Conservation (phyloP, 2,329 filamentous ascomycete genomes). For the Aspergillus melleus region DNA sequence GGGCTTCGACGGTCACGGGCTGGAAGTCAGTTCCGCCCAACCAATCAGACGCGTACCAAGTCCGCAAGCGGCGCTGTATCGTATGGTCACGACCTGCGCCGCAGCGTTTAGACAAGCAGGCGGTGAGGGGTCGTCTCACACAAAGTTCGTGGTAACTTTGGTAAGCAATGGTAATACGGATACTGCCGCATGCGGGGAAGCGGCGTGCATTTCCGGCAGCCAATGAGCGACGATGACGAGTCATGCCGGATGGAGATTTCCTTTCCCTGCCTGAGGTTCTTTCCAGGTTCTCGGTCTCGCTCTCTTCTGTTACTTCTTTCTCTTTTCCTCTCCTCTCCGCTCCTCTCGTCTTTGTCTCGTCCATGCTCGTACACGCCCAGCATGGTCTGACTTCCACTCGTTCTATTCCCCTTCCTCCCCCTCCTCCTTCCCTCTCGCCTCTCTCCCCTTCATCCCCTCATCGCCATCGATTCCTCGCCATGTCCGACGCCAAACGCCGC, state of each 20-base stretch:
- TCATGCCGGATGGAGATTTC: background rate
- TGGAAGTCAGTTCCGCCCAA: background rate
- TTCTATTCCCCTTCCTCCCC: background rate
- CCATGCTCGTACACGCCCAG: too few relatives aligned
- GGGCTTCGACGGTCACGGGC: background rate
- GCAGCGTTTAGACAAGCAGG: too few relatives aligned
- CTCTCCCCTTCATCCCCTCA: background rate
- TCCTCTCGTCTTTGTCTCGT: background rate
- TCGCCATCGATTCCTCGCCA: background rate
- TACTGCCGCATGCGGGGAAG: constrained; percentile 6
- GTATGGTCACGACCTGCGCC: background rate
- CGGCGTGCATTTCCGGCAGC: constrained; percentile 3
- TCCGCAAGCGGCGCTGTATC: background rate
- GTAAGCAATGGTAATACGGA: background rate
- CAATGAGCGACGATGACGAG: background rate
- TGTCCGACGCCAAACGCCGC: constrained; percentile 18
- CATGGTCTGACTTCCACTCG: constrained; percentile 12
- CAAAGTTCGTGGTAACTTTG: too few relatives aligned
- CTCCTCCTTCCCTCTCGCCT: too few relatives aligned
- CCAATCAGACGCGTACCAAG: background rate
- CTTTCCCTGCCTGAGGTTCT: background rate
- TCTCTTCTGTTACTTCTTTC: background rate
- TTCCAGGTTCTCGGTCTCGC: background rate
- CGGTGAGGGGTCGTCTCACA: too few relatives aligned
- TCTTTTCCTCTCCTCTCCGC: background rate